Evolutionary conservation across 805 yeast genomes (phyloP), one percentile per base, ranked within the genome.

Genomic region (Blastobotrys terrestris): DNA sequence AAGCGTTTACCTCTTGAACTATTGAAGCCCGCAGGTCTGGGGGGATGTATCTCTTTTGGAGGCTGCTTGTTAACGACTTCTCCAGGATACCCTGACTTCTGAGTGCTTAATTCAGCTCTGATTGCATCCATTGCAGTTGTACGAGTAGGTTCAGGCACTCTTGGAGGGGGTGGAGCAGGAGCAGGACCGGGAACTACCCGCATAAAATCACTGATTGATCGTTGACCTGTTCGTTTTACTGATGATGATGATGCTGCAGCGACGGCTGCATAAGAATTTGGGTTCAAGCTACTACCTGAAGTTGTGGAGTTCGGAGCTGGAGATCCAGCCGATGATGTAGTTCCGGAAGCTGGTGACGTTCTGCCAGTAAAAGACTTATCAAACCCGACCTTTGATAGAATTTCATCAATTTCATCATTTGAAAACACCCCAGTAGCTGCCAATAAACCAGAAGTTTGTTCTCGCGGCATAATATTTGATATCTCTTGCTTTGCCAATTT

Each of bases 391-490:
- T 26, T 26, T 26, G 35, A 13, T 15, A 44, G 45, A 42, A 41
- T 44, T 7, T 48, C 45, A 5, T 43, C 55, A 20, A 60, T 51
- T 31, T 60, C 62, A 19, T 54, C 57, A 15, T 52, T 47, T 16
- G 55, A 31, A 19, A 55, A 49, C 18, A 50, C 13, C 45, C 58
- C 51, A n/a, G 52, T 42, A 46, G 46, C 48, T 1, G 54, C 53
- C 39, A 89, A 64, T 39, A 91, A 77, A 48, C 81, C 84, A 19
- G 75, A 70, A 3, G 85, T 72, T 63, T 90, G 96, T 44, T 79
- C 79, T 22, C 77, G 81, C 1, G 83, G 76, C 44, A 92, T 71
- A 63, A 82, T 87, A 63, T 84, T 89, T 54, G 84, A 84, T 64
- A 76, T 84, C 57, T 76, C 80, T 58, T 80, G 83, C 0, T 88